Evolutionary conservation across 495 filamentous ascomycete genomes (phyloP).

Genomic region (Penicillium egyptiacum): DNA sequence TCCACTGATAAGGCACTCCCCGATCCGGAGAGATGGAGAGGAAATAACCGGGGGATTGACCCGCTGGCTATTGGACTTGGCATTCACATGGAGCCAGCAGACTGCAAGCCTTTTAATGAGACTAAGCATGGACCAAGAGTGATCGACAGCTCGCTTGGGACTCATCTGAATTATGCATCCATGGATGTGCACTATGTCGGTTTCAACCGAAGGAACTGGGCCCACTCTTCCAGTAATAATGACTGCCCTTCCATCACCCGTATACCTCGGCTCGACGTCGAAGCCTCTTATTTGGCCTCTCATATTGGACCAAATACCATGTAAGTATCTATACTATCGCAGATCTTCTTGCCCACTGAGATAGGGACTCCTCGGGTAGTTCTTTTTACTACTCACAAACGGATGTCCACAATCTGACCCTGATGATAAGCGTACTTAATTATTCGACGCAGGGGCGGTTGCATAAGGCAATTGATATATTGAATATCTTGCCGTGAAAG

Average conservation of each 20-base stretch:
- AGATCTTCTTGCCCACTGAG: constrained; percentile 5
- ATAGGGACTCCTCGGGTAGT: constrained; percentile 2
- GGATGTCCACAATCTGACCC: neutral
- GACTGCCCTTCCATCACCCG: constrained; percentile 11
- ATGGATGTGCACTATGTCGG: neutral
- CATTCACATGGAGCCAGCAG: constrained; percentile 5
- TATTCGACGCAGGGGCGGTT: neutral
- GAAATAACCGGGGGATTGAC: constrained; percentile 9
- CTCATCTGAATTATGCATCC: constrained; percentile 3
- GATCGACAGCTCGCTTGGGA: constrained; percentile 25
- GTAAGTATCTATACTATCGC: constrained; percentile 26
- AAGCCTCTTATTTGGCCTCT: neutral
- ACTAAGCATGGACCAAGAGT: constrained; percentile 9
- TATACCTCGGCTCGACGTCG: neutral
- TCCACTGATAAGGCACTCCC: constrained; percentile 29
- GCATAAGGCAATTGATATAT: neutral
- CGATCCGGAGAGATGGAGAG: constrained; percentile 15
- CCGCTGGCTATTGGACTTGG: constrained; percentile 15
- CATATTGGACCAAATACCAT: neutral
- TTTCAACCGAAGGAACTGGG: neutral
- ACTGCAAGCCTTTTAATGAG: neutral
- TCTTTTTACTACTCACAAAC: constrained; percentile 13
- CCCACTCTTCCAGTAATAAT: neutral
- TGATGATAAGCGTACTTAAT: constrained; percentile 11
- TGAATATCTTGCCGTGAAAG: neutral